phyloP scores from a whole-genome alignment of 345 rosid genomes.

The Sonneratia caseolaris region DNA sequence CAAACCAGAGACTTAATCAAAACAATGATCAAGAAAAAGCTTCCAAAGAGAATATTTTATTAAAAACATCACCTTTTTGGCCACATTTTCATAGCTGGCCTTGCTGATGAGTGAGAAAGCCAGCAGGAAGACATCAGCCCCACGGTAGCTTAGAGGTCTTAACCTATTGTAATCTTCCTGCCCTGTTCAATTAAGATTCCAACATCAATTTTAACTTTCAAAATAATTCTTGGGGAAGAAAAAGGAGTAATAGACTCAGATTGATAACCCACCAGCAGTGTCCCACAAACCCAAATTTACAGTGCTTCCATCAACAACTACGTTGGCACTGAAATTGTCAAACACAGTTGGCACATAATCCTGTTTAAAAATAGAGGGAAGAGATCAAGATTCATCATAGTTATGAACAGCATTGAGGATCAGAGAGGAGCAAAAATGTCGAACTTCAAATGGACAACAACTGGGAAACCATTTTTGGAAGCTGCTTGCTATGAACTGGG shows the following conservation, averaged over 20 bases:
- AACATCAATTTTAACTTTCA: too few relatives aligned
- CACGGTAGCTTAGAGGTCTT: conserved; percentile 40
- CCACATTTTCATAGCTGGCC: conserved; percentile 39
- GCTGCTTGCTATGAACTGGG: too few relatives aligned
- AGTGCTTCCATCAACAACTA: conserved; percentile 43
- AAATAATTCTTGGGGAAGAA: too few relatives aligned
- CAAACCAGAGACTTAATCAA: conserved; percentile 11
- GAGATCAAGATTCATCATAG: too few relatives aligned
- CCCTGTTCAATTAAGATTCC: conserved; percentile 11
- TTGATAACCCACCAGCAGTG: conserved; percentile 28
- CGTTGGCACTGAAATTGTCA: conserved; percentile 50
- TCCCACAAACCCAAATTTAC: conserved; percentile 49
- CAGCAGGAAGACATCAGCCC: conserved; percentile 39
- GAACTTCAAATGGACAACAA: too few relatives aligned
- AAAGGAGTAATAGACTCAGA: too few relatives aligned
- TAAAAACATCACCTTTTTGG: conserved; percentile 23
- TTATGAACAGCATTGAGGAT: too few relatives aligned
- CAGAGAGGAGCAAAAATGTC: too few relatives aligned
- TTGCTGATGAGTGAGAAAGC: conserved; percentile 38
- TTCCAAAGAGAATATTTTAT: background rate
- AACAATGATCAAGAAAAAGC: conserved; percentile 1
- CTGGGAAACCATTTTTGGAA: too few relatives aligned
- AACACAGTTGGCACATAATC: conserved; percentile 49
- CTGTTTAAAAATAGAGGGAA: conserved; percentile 10
- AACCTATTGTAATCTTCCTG: conserved; percentile 42